phyloP scores from a whole-genome alignment of 2,329 filamentous ascomycete species.

The Septoria petroselini region DNA sequence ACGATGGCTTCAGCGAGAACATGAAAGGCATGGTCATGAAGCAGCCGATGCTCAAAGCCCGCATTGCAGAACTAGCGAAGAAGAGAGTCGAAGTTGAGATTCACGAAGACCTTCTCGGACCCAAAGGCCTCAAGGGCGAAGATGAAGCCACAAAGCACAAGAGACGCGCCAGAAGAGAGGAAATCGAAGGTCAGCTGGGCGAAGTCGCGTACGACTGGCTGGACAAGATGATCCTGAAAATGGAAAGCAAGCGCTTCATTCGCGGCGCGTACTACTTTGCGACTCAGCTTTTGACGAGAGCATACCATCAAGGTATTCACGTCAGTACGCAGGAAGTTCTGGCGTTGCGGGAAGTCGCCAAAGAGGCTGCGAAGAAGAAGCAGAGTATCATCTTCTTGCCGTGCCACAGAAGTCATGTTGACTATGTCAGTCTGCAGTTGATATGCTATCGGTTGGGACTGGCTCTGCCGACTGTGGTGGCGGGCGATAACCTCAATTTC shows the following conservation, averaged over 20 bases:
- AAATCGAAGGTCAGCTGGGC: constrained; percentile 69
- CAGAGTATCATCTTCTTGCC: constrained; percentile 95
- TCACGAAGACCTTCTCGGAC: constrained; percentile 65
- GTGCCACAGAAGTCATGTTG: constrained; percentile 90
- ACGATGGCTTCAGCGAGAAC: constrained; percentile 83
- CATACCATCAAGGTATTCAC: constrained; percentile 95
- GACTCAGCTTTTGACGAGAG: constrained; percentile 83
- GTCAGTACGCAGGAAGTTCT: constrained; percentile 93
- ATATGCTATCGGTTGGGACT: constrained; percentile 94
- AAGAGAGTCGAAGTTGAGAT: constrained; percentile 73
- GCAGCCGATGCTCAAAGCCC: constrained; percentile 69
- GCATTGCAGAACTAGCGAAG: constrained; percentile 73
- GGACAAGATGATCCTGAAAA: constrained; percentile 97
- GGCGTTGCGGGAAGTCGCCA: constrained; percentile 74
- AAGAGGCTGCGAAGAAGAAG: constrained; percentile 77
- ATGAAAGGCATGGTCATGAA: constrained; percentile 78
- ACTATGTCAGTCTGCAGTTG: constrained; percentile 91
- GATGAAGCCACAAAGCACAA: constrained; percentile 53
- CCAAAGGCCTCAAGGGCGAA: constrained; percentile 49
- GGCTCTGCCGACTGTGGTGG: constrained; percentile 83
- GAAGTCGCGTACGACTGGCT: constrained; percentile 84
- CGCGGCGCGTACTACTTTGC: constrained; percentile 83
- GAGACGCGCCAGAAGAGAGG: constrained; percentile 19
- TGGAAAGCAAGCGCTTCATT: constrained; percentile 92
- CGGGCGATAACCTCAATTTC: constrained; percentile 95